Base-by-base conservation (phyloP, 257 asterid genomes). In the Misopates orontium region DNA sequence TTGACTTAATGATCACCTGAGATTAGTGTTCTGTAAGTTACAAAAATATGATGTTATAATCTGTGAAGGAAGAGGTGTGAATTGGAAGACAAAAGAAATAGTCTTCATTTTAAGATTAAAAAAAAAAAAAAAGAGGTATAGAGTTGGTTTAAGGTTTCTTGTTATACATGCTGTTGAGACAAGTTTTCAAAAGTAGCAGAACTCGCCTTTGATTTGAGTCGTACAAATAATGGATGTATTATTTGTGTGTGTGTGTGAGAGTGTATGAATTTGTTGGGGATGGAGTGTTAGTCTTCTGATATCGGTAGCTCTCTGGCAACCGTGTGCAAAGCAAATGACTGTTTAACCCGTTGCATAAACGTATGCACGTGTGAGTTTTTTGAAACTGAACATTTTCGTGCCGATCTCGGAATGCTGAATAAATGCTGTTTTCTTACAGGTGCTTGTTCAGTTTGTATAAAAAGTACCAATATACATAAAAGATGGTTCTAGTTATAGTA, bases 131-230 rank as follows among this genome's bases (percentile, higher is more conserved):
- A n/a, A n/a, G n/a, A n/a, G n/a, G n/a, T n/a, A n/a, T n/a, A n/a
- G n/a, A n/a, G n/a, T n/a, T 17, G 25, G 51, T 39, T 65, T 28
- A 10, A 44, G 14, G 47, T 20, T 64, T 70, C 49, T 69, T 36
- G 55, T 47, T 32, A 19, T 48, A 9, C 61, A n/a, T 61, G 1
- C 60, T 36, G n/a, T 22, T 18, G 57, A 50, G 3, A 32, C 20
- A 51, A 23, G 56, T 50, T 44, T 56, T 23, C 13, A 11, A 8
- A 14, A 10, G 7, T 21, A n/a, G n/a, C n/a, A n/a, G n/a, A n/a
- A n/a, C n/a, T n/a, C 32, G n/a, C n/a, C 18, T 15, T 45, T 2
- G 58, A 56, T 44, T 11, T 65, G 14, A 51, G 16, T 3, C 15
- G 7, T 18, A 0, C 4, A 49, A 23, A 16, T 28, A 18, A 56